Percentiles rank a stretch among this genome's conserved stretches.
Evolutionary conservation across 768 basidiomycete species (phyloP).

Genomic region (Galerina sulciceps): DNA sequence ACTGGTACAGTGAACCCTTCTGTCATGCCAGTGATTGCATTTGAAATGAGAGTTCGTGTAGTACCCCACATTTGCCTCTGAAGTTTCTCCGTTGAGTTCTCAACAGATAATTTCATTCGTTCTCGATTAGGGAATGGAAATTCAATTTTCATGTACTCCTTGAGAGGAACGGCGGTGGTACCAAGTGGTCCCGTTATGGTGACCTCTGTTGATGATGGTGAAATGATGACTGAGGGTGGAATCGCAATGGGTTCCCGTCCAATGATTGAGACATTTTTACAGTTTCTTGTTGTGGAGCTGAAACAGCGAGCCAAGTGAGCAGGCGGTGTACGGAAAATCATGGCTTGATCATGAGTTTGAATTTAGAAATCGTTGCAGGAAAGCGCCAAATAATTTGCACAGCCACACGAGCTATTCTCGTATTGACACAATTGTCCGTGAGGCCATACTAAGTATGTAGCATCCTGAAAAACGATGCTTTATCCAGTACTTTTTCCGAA

Average conservation of each 20-base stretch:
- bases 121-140: slow-evolving; percentile 43
- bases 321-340: slow-evolving; percentile 40
- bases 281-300: slow-evolving; percentile 51
- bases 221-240: slow-evolving; percentile 46
- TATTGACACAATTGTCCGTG: too few relatives aligned
- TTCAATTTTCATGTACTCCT: slow-evolving; percentile 49
- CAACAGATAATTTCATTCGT: slow-evolving; percentile 54
- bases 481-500: too few relatives aligned
- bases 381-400: slow-evolving; percentile 16
- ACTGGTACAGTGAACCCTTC: slow-evolving; percentile 84
- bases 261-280: slow-evolving; percentile 67
- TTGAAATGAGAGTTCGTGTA: slow-evolving; percentile 85
- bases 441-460: too few relatives aligned
- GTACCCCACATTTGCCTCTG: slow-evolving; percentile 97
- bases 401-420: slow-evolving; percentile 19
- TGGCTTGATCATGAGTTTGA: too few relatives aligned
- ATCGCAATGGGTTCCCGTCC: slow-evolving; percentile 61
- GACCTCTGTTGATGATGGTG: slow-evolving; percentile 41
- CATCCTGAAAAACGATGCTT: too few relatives aligned
- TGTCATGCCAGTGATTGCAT: slow-evolving; percentile 90
- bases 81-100: slow-evolving; percentile 68
- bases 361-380: too few relatives aligned
- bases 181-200: slow-evolving; percentile 52
- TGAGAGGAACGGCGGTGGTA: slow-evolving; percentile 48
- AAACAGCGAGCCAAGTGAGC: slow-evolving; percentile 44